Percentiles rank a stretch among this genome's conserved stretches.
phyloP scores from a whole-genome alignment of 2,329 filamentous ascomycete genomes.

The Fusarium falciforme region DNA sequence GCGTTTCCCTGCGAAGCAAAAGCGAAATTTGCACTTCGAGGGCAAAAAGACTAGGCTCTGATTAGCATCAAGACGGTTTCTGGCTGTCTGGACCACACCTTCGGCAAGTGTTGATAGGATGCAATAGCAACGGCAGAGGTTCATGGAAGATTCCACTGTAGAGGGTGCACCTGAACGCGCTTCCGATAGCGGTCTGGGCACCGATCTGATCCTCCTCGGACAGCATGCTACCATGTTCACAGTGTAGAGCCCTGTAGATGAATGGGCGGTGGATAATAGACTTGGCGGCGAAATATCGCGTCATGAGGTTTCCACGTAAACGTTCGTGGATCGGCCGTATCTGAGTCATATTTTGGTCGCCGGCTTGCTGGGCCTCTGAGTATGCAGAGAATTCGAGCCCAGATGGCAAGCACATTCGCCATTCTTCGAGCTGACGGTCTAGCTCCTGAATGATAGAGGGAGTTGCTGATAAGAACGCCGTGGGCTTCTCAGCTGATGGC shows the following conservation, averaged over 20 bases:
- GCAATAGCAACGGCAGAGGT: conserved; percentile 11
- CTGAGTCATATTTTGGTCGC: not conserved
- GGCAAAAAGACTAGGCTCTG: conserved; percentile 12
- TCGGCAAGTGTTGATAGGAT: conserved; percentile 30
- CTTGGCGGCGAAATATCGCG: conserved; percentile 20
- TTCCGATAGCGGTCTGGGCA: conserved; percentile 4
- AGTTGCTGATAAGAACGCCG: not conserved
- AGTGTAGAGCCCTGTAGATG: conserved; percentile 20
- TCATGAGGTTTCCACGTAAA: conserved; percentile 1
- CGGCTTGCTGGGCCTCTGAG: not conserved
- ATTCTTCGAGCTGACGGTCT: conserved; percentile 31
- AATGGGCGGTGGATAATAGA: conserved; percentile 23
- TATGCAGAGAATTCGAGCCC: not conserved
- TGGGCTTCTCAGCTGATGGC: not conserved
- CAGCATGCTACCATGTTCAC: not conserved
- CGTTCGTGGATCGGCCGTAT: not conserved
- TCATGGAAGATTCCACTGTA: conserved; percentile 17
- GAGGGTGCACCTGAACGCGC: not conserved
- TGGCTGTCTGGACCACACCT: not conserved
- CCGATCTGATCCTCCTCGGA: conserved; percentile 4
- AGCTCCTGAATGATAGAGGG: conserved; percentile 20
- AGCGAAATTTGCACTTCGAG: conserved; percentile 22
- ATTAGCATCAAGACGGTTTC: not conserved
- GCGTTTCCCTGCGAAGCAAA: not conserved
- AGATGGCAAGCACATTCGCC: conserved; percentile 20